These are phyloP conservation scores for Nakataea oryzae DNA, from an alignment of 2,329 filamentous ascomycete species.

Conservation along the genomic window DNA sequence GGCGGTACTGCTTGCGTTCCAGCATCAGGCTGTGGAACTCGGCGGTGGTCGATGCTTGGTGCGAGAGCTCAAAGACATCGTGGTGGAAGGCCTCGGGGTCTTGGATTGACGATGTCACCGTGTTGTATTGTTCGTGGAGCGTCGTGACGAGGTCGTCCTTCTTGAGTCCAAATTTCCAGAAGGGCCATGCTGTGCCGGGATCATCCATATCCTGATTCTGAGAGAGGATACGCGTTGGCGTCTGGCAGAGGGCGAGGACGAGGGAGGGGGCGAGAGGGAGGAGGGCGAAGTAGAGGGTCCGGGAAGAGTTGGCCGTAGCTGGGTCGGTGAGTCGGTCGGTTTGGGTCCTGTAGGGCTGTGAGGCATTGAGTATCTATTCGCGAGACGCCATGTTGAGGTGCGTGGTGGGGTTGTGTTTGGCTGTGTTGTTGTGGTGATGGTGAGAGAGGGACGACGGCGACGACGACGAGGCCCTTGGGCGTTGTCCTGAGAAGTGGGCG, in stretches of 20 bases:
- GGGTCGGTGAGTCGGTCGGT: neutral
- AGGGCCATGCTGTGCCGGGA: constrained; percentile 40
- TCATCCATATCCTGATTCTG: constrained; percentile 38
- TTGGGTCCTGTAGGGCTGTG: neutral
- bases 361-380: neutral
- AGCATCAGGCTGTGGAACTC: constrained; percentile 45
- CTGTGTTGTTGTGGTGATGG: neutral
- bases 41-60: constrained; percentile 34
- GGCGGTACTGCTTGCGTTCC: constrained; percentile 40
- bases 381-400: no score
- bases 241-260: neutral
- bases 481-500: neutral
- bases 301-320: neutral
- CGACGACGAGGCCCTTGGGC: neutral
- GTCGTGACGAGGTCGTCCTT: constrained; percentile 45
- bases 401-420: neutral
- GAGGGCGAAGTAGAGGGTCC: neutral
- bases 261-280: neutral
- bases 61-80: constrained; percentile 49
- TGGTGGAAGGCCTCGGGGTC: constrained; percentile 52
- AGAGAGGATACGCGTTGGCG: constrained; percentile 1
- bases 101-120: constrained; percentile 42
- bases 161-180: constrained; percentile 55
- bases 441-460: neutral
- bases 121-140: constrained; percentile 51